A percentile compares a stretch with the other conserved stretches of the same genome.
Conservation (phyloP, 2,329 filamentous ascomycete genomes). For the Aspergillus melleus region DNA sequence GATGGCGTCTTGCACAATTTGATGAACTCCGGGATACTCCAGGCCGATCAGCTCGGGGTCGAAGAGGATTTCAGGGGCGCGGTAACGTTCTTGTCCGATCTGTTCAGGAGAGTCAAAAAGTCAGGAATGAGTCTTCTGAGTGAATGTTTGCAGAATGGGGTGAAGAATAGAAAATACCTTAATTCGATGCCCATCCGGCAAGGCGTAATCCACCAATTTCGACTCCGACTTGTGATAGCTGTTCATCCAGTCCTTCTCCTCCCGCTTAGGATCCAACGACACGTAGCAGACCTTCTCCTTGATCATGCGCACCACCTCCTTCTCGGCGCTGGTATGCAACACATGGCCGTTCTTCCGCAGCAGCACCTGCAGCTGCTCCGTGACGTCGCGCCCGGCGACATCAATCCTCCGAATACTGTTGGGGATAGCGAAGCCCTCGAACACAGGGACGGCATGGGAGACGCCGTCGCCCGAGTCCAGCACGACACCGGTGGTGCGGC, state of each 20-base stretch:
- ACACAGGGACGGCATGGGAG: constrained; percentile 94
- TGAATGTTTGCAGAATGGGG: neutral
- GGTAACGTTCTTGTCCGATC: constrained; percentile 91
- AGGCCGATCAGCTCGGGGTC: constrained; percentile 95
- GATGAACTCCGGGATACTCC: constrained; percentile 95
- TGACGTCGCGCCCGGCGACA: constrained; percentile 92
- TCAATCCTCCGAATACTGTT: constrained; percentile 95
- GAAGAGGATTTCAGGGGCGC: constrained; percentile 95
- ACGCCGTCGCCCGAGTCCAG: constrained; percentile 95
- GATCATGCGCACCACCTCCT: constrained; percentile 96
- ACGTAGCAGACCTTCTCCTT: constrained; percentile 96
- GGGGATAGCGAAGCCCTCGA: constrained; percentile 95
- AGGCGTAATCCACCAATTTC: constrained; percentile 80
- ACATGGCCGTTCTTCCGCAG: constrained; percentile 90
- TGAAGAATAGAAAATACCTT: constrained; percentile 58
- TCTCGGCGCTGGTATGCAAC: constrained; percentile 97
- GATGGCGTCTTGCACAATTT: constrained; percentile 96
- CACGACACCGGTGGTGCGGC: constrained; percentile 92
- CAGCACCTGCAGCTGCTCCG: constrained; percentile 88
- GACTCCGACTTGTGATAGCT: constrained; percentile 70
- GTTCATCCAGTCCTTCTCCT: constrained; percentile 91
- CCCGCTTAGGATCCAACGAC: constrained; percentile 82
- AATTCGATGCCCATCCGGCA: constrained; percentile 91
- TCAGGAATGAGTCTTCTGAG: neutral
- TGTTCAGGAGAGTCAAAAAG: constrained; percentile 38